Conservation (phyloP, 768 basidiomycete species). For the Leccinum rimulosum region DNA sequence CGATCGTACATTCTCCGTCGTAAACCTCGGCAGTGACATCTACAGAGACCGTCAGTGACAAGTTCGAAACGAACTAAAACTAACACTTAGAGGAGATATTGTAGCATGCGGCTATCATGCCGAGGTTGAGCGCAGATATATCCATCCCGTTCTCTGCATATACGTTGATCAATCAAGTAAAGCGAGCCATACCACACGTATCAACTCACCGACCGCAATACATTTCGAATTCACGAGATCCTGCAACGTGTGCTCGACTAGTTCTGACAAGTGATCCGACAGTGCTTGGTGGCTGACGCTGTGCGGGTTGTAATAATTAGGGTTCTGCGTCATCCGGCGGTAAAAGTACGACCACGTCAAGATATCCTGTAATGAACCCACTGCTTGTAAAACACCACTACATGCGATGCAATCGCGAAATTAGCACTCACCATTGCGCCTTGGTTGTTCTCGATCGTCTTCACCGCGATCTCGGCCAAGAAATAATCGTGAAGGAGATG, state of each 20-base stretch:
- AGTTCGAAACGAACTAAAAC: neutral
- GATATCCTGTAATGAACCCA: conserved; percentile 62
- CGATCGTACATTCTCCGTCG: conserved; percentile 87
- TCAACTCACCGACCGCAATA: conserved; percentile 72
- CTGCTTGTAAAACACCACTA: neutral
- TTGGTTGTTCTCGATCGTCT: conserved; percentile 99
- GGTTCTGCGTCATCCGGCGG: conserved; percentile 95
- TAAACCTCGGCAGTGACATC: conserved; percentile 98
- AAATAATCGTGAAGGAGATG: conserved; percentile 95
- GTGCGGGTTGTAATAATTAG: conserved; percentile 92
- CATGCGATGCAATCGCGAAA: neutral
- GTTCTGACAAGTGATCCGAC: conserved; percentile 92
- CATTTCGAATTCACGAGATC: conserved; percentile 95
- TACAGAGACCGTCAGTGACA: conserved; percentile 25
- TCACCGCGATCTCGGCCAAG: conserved; percentile 96
- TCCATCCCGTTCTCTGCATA: conserved; percentile 85
- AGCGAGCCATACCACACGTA: neutral
- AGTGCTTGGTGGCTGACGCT: conserved; percentile 95
- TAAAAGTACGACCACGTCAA: conserved; percentile 99
- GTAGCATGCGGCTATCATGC: conserved; percentile 98
- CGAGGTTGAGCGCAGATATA: conserved; percentile 85
- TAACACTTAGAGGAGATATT: conserved; percentile 77
- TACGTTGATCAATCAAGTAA: neutral
- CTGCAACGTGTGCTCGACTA: conserved; percentile 89
- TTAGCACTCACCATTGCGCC: conserved; percentile 73